Evolutionary conservation across 108 stramenopile species (phyloP), one percentile per base, ranked within the genome.

Genomic region (Epipyxis sp.): DNA sequence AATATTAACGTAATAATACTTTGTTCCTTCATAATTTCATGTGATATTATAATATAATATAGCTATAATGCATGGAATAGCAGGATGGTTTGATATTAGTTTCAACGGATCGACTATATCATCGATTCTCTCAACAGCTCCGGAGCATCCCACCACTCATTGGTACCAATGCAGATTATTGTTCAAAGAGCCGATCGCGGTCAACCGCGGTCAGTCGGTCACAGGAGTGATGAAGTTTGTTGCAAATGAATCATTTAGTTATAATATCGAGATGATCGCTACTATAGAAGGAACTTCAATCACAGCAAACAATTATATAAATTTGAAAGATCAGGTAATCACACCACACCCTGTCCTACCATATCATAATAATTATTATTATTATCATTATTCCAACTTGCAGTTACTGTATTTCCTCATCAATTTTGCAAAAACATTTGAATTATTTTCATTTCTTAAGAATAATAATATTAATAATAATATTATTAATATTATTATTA

Each of bases 101-200:
- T 90, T 90, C 77, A 46, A 42, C n/a, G 89, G 89, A 34, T 83
- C 79, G 40, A 58, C 58, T 40, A 39, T 72, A 35, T 44, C 68
- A 0, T 80, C 88, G 6, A 43, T 44, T 0, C 62, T 88, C 20
- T 58, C 58, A 41, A 89, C 87, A 16, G 80, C 79, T 40, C 89
- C 86, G 35, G 79, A 80, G 44, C 29, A 59, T 1, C 84, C 82
- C 13, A 76, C 79, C 20, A 86, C 86, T 50, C 86, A 85, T 41
- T 86, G 88, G 88, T 89, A 89, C 80, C 89, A 90, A 69, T 87
- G 88, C 80, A 78, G 89, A 1, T 42, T 90, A 1, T 46, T 90
- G 27, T 39, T 90, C n/a, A 34, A 42, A 16, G 58, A 82, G 29
- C 89, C 89, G 37, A 59, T 90, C 16, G 89, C 88, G 42, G 88